Conservation (phyloP, 129 eudicot genomes). For the Flaveria trinervia region DNA sequence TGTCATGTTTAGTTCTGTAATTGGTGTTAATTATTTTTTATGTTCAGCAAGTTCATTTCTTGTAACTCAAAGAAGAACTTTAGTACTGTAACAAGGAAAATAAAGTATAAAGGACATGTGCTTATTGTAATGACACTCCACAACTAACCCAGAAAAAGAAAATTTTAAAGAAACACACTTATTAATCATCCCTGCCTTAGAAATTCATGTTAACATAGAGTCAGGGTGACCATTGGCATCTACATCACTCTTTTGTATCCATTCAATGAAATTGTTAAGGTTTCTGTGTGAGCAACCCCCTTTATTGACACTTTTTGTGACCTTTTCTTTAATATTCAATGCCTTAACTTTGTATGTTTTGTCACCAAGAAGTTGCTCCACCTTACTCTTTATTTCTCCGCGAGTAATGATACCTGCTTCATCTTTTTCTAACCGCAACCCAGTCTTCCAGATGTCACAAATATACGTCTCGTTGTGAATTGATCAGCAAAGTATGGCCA, state of each 20-base stretch:
- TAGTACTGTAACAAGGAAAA: too few relatives aligned
- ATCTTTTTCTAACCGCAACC: conserved; percentile 45
- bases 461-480: conserved; percentile 45
- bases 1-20: too few relatives aligned
- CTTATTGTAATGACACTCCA: neutral
- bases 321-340: conserved; percentile 30
- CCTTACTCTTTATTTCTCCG: conserved; percentile 48
- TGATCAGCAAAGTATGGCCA: conserved; percentile 73
- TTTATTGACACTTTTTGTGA: neutral
- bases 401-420: conserved; percentile 40
- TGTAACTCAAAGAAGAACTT: too few relatives aligned
- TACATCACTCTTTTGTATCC: conserved; percentile 37
- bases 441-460: conserved; percentile 56
- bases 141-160: neutral
- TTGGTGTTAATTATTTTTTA: too few relatives aligned
- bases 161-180: too few relatives aligned
- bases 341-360: conserved; percentile 32
- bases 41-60: too few relatives aligned
- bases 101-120: neutral
- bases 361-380: conserved; percentile 40
- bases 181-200: neutral
- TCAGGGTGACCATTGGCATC: neutral
- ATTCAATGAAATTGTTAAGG: conserved; percentile 36
- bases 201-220: neutral
- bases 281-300: conserved; percentile 46